Conservation (phyloP, 208 protist species). For the Leishmania tropica region DNA sequence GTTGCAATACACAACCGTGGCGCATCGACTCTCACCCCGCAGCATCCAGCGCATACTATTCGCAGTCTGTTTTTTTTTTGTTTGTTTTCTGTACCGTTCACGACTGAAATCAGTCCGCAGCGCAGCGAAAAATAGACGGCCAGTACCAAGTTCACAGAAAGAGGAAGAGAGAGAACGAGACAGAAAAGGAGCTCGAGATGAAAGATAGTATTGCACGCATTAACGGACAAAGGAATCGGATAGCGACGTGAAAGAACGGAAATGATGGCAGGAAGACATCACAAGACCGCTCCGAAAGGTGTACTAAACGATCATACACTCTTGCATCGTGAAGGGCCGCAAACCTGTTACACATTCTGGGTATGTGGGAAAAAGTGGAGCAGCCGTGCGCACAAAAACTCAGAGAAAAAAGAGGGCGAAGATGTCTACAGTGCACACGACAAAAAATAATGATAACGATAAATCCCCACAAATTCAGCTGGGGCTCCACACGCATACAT, state of each 20-base stretch:
- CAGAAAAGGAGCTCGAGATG: neutral
- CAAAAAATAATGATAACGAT: neutral
- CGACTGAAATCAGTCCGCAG: neutral
- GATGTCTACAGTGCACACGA: neutral
- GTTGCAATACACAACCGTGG: neutral
- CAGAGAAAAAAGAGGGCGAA: neutral
- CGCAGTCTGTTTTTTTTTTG: neutral
- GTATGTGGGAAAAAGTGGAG: neutral
- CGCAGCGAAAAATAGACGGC: neutral
- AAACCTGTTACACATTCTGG: neutral
- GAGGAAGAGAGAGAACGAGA: neutral
- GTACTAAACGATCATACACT: neutral
- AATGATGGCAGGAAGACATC: neutral
- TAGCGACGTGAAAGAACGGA: neutral
- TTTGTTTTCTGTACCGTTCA: neutral
- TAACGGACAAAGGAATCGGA: neutral
- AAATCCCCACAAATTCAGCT: neutral
- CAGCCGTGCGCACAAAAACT: neutral
- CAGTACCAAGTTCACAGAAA: neutral
- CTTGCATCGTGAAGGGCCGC: neutral
- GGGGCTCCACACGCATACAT: neutral
- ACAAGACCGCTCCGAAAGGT: too few relatives aligned
- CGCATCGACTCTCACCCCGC: neutral
- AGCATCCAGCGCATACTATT: neutral
- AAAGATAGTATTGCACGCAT: neutral